Evolutionary conservation across 1,139 yeast species (phyloP).

Genomic region (Magnusiomyces suaveolens): DNA sequence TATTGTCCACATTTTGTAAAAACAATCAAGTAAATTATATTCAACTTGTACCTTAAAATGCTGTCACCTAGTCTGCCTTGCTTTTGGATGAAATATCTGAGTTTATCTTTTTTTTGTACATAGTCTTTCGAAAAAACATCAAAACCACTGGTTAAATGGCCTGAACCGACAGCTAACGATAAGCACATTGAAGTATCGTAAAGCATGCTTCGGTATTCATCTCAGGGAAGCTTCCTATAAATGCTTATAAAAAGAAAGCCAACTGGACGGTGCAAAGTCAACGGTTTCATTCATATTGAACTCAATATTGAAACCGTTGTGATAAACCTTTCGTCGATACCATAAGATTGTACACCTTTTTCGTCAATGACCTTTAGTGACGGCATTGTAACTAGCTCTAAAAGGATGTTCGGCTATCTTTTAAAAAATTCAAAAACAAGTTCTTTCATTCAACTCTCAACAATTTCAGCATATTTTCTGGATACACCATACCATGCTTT

Average conservation of each 20-base stretch:
- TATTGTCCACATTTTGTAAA: too few relatives aligned
- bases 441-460: slow-evolving; percentile 41
- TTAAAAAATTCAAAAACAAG: slow-evolving; percentile 74
- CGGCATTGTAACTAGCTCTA: slow-evolving; percentile 72
- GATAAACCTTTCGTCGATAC: slow-evolving; percentile 78
- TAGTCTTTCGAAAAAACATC: too few relatives aligned
- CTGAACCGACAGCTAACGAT: too few relatives aligned
- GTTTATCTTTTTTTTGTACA: too few relatives aligned
- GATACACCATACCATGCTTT: slow-evolving; percentile 78
- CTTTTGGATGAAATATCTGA: too few relatives aligned
- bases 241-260: slow-evolving; percentile 46
- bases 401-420: slow-evolving; percentile 80
- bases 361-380: slow-evolving; percentile 53
- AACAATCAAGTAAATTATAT: too few relatives aligned
- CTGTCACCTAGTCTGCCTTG: too few relatives aligned
- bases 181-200: too few relatives aligned
- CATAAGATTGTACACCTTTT: slow-evolving; percentile 52
- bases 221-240: too few relatives aligned
- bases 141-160: too few relatives aligned
- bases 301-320: slow-evolving; percentile 80
- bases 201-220: too few relatives aligned
- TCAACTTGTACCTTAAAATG: too few relatives aligned
- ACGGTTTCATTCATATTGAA: slow-evolving; percentile 81
- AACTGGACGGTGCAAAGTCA: slow-evolving; percentile 73
- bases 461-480: slow-evolving; percentile 52